Evolutionary conservation across 768 basidiomycete species (phyloP).

Genomic region (Boletus sp.): DNA sequence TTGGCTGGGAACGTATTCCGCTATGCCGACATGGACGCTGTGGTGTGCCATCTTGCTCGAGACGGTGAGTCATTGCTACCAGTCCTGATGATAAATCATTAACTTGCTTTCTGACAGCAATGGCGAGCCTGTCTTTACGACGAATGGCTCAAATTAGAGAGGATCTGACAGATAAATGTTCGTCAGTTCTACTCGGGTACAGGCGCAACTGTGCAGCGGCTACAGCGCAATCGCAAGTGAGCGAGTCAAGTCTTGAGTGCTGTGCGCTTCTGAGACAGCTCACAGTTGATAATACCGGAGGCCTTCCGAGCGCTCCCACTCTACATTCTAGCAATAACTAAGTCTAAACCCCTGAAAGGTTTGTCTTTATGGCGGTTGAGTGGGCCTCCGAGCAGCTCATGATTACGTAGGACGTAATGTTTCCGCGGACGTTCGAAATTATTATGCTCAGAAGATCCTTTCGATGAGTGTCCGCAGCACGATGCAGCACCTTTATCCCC

Average conservation of each 20-base stretch:
- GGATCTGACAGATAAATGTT: slow-evolving; percentile 78
- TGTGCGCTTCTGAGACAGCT: slow-evolving; percentile 5
- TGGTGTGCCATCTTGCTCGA: slow-evolving; percentile 69
- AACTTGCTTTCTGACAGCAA: slow-evolving; percentile 45
- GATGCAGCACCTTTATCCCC: slow-evolving; percentile 83
- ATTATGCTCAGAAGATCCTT: slow-evolving; percentile 72
- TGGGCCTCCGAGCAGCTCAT: slow-evolving; percentile 1
- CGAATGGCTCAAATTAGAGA: slow-evolving; percentile 77
- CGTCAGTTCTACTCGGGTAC: slow-evolving; percentile 80
- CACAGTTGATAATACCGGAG: slow-evolving; percentile 90
- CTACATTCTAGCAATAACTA: slow-evolving; percentile 76
- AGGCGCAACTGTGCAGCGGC: slow-evolving; percentile 83
- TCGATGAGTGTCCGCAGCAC: slow-evolving; percentile 65
- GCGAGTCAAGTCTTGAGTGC: slow-evolving; percentile 6
- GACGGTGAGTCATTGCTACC: slow-evolving; percentile 53
- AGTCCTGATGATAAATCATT: not conserved
- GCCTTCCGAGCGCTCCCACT: slow-evolving; percentile 84
- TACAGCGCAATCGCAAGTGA: slow-evolving; percentile 74
- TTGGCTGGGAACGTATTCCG: slow-evolving; percentile 91
- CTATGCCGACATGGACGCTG: slow-evolving; percentile 86
- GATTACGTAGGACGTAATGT: slow-evolving; percentile 67
- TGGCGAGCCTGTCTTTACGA: slow-evolving; percentile 56
- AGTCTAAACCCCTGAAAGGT: slow-evolving; percentile 95
- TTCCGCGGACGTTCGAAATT: slow-evolving; percentile 91
- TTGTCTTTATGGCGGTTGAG: slow-evolving; percentile 8